These are phyloP conservation scores for Kwoniella shivajii DNA, from an alignment of 1,284 basidiomycete genomes.

Conservation along the genomic window DNA sequence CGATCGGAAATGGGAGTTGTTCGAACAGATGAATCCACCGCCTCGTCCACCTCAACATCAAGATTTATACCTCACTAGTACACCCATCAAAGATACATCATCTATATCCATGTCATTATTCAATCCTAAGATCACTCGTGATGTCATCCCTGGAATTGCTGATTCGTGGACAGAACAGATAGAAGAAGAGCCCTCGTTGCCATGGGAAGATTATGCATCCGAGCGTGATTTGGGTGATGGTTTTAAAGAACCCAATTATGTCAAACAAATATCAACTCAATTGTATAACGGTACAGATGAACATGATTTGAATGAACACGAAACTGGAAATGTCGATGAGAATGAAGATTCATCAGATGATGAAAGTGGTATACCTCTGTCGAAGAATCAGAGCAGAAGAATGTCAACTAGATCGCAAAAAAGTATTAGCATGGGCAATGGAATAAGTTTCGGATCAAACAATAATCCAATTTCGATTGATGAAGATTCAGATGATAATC, in stretches of 20 bases:
- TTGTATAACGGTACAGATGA: constrained; percentile 22
- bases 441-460: constrained; percentile 23
- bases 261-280: constrained; percentile 30
- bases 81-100: constrained; percentile 37
- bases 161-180: neutral
- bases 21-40: constrained; percentile 39
- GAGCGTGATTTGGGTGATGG: constrained; percentile 49
- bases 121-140: constrained; percentile 40
- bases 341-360: neutral
- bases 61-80: constrained; percentile 36
- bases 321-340: neutral
- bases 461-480: constrained; percentile 44
- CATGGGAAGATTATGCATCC: constrained; percentile 36
- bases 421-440: neutral
- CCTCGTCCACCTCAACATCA: constrained; percentile 20
- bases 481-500: constrained; percentile 30
- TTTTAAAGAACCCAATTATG: constrained; percentile 35
- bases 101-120: constrained; percentile 46
- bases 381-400: neutral
- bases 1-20: constrained; percentile 51
- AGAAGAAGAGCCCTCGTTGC: neutral
- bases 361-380: neutral
- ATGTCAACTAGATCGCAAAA: constrained; percentile 7
- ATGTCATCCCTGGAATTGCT: constrained; percentile 30
- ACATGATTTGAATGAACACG: neutral